These are phyloP conservation scores for Sabuloglossum arenarium DNA, from an alignment of 495 filamentous ascomycete species.

Conservation along the genomic window DNA sequence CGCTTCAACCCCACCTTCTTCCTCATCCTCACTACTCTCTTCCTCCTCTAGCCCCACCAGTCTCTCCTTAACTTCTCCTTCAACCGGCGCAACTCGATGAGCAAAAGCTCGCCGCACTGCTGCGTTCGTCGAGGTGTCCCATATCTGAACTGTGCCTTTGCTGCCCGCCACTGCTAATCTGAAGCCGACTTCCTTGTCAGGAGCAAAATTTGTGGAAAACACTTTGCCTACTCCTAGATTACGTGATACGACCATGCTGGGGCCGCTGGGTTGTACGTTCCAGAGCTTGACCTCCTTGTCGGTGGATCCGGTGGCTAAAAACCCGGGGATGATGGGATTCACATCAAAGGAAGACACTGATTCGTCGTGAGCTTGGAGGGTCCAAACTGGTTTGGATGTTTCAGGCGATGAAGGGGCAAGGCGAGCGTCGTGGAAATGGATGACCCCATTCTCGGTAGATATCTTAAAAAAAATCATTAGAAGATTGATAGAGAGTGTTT, in stretches of 20 bases:
- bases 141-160: constrained; percentile 82
- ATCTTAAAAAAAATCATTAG: constrained; percentile 16
- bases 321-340: constrained; percentile 73
- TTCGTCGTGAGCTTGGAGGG: constrained; percentile 83
- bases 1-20: constrained; percentile 22
- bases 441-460: constrained; percentile 71
- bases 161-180: constrained; percentile 82
- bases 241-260: constrained; percentile 74
- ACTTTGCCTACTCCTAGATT: constrained; percentile 88
- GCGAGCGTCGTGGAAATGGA: constrained; percentile 74
- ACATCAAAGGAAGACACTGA: constrained; percentile 90
- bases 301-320: constrained; percentile 75
- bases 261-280: constrained; percentile 59
- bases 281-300: constrained; percentile 94
- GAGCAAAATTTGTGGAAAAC: constrained; percentile 75
- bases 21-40: constrained; percentile 38
- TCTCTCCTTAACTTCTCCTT: constrained; percentile 53
- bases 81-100: constrained; percentile 34
- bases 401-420: constrained; percentile 44
- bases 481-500: background rate
- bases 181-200: constrained; percentile 76
- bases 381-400: constrained; percentile 71
- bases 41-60: constrained; percentile 48
- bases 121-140: constrained; percentile 89
- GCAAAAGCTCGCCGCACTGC: constrained; percentile 80